These are phyloP conservation scores for Aspergillus wentii DNA, from an alignment of 495 filamentous ascomycete species.

Conservation along the genomic window DNA sequence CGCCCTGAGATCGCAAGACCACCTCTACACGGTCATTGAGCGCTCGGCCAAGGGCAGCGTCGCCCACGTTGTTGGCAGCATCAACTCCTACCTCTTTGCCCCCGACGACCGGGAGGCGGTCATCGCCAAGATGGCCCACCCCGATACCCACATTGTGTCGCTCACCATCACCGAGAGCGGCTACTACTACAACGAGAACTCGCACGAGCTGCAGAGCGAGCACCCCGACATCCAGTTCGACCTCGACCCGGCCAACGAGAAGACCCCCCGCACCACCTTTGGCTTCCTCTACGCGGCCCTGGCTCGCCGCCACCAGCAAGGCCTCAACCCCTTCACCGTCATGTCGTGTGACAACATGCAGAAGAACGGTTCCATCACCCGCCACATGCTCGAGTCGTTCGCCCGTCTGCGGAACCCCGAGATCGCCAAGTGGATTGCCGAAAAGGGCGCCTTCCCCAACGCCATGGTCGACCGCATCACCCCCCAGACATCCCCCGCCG, in stretches of 20 bases:
- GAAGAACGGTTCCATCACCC: slow-evolving; percentile 46
- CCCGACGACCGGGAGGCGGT: slow-evolving; percentile 43
- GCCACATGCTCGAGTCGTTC: slow-evolving; percentile 45
- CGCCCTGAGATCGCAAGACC: slow-evolving; percentile 35
- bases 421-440: slow-evolving; percentile 39
- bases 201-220: slow-evolving; percentile 40
- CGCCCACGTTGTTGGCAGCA: slow-evolving; percentile 42
- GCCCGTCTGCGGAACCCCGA: slow-evolving; percentile 34
- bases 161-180: slow-evolving; percentile 49
- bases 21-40: slow-evolving; percentile 45
- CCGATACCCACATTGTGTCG: slow-evolving; percentile 45
- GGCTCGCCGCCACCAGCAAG: slow-evolving; percentile 31
- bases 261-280: slow-evolving; percentile 37
- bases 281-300: slow-evolving; percentile 46
- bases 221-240: slow-evolving; percentile 45
- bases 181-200: slow-evolving; percentile 50
- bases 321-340: slow-evolving; percentile 44
- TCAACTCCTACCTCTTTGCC: slow-evolving; percentile 46
- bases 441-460: slow-evolving; percentile 41
- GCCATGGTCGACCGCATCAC: slow-evolving; percentile 50
- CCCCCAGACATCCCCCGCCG: slow-evolving; percentile 34
- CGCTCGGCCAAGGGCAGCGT: slow-evolving; percentile 40
- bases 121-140: slow-evolving; percentile 46
- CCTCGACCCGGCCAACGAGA: slow-evolving; percentile 35
- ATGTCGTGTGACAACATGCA: slow-evolving; percentile 50